phyloP scores from a whole-genome alignment of 2,329 filamentous ascomycete genomes.

The Helotiales sp. region DNA sequence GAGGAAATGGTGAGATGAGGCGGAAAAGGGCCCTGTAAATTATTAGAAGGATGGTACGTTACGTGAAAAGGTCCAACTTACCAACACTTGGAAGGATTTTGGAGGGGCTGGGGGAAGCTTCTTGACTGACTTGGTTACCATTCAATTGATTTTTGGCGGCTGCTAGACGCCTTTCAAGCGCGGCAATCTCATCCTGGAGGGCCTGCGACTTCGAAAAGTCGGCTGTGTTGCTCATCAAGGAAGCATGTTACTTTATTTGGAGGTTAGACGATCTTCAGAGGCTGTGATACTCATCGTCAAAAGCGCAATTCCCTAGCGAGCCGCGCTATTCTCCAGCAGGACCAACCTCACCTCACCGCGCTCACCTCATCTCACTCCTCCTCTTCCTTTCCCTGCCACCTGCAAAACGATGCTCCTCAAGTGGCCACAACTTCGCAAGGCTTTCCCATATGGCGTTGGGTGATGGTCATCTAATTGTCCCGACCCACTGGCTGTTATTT shows the following conservation, averaged over 20 bases:
- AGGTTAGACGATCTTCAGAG: neutral
- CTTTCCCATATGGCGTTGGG: neutral
- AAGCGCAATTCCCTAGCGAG: conserved; percentile 12
- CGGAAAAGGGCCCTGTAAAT: conserved; percentile 29
- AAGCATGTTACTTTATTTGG: conserved; percentile 21
- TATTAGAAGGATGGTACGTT: conserved; percentile 16
- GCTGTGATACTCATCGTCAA: neutral
- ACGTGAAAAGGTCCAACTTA: conserved; percentile 14
- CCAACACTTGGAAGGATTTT: conserved; percentile 30
- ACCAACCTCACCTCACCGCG: neutral
- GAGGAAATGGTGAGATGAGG: conserved; percentile 62
- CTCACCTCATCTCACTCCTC: no score
- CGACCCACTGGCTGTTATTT: neutral
- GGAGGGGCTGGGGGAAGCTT: conserved; percentile 33
- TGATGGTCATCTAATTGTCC: neutral
- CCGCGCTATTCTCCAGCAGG: neutral
- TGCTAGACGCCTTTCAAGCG: conserved; percentile 55
- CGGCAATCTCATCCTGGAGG: conserved; percentile 58
- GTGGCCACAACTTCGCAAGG: neutral
- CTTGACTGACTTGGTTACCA: conserved; percentile 25
- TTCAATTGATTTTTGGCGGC: conserved; percentile 52
- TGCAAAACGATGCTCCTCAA: neutral
- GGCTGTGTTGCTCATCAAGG: conserved; percentile 33
- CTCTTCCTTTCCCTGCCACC: neutral
- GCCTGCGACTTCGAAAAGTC: conserved; percentile 41